Percentiles rank a stretch among this genome's conserved stretches.
These are phyloP conservation scores for Xylaria intraflava DNA, from an alignment of 495 filamentous ascomycete genomes.

Conservation along the genomic window DNA sequence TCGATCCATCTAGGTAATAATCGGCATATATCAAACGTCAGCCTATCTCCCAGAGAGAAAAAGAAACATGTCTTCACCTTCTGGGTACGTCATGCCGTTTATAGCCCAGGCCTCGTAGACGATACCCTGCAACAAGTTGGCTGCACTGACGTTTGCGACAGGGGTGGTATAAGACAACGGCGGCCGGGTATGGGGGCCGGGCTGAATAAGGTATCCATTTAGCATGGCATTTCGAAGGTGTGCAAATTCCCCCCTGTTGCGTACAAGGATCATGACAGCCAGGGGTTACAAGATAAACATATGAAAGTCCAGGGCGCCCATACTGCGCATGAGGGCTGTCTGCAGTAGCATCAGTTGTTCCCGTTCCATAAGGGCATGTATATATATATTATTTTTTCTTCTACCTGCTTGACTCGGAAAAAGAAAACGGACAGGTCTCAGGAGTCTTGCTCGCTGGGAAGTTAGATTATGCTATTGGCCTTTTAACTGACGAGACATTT, in stretches of 20 bases:
- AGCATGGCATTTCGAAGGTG: background rate
- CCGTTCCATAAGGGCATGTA: background rate
- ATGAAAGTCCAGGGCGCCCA: no score
- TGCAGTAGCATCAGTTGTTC: background rate
- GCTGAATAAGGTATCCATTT: background rate
- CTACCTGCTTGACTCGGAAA: background rate
- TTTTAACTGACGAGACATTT: no score
- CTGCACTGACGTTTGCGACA: background rate
- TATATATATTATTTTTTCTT: background rate
- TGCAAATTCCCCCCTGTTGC: background rate
- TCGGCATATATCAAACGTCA: background rate
- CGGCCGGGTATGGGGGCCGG: background rate
- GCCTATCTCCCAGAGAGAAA: background rate
- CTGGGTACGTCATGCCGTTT: background rate
- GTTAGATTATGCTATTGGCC: background rate
- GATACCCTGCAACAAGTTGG: background rate
- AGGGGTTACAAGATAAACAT: background rate
- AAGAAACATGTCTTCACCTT: background rate
- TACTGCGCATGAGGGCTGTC: background rate
- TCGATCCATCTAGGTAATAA: background rate
- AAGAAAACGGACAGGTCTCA: background rate
- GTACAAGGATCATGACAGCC: slow-evolving; percentile 3
- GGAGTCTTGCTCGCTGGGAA: no score
- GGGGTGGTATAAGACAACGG: background rate
- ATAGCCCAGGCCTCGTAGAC: background rate